Conservation (phyloP, 768 basidiomycete species). For the Lenzites betulinus region DNA sequence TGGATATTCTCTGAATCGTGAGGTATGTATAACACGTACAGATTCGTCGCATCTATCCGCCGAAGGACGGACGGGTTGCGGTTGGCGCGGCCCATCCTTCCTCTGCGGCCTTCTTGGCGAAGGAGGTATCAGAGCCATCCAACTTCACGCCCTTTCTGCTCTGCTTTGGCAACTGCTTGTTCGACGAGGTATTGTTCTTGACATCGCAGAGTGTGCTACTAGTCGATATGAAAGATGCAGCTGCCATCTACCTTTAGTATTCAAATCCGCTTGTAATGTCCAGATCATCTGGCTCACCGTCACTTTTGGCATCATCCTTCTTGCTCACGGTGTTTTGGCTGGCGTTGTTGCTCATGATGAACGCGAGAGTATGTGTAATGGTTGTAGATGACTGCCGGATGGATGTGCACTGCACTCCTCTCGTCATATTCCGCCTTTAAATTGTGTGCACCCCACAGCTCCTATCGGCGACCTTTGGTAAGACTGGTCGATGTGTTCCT, state of each 20-base stretch:
- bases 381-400: neutral
- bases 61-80: slow-evolving; percentile 5
- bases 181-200: neutral
- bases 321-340: neutral
- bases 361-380: neutral
- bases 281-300: neutral
- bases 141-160: neutral
- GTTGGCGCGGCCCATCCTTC: slow-evolving; percentile 7
- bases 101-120: slow-evolving; percentile 9
- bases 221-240: slow-evolving; percentile 1
- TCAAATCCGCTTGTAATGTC: no score
- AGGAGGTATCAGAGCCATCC: slow-evolving; percentile 1
- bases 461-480: no score
- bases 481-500: no score
- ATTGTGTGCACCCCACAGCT: no score
- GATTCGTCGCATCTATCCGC: neutral
- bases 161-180: neutral
- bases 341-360: slow-evolving; percentile 3
- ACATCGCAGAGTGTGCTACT: slow-evolving; percentile 5
- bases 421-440: no score
- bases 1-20: no score
- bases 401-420: neutral
- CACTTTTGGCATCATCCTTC: neutral
- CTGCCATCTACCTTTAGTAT: neutral
- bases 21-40: neutral